Evolutionary conservation across 2,329 filamentous ascomycete species (phyloP), one percentile per base, ranked within the genome.

Genomic region (Diaporthe sp.): DNA sequence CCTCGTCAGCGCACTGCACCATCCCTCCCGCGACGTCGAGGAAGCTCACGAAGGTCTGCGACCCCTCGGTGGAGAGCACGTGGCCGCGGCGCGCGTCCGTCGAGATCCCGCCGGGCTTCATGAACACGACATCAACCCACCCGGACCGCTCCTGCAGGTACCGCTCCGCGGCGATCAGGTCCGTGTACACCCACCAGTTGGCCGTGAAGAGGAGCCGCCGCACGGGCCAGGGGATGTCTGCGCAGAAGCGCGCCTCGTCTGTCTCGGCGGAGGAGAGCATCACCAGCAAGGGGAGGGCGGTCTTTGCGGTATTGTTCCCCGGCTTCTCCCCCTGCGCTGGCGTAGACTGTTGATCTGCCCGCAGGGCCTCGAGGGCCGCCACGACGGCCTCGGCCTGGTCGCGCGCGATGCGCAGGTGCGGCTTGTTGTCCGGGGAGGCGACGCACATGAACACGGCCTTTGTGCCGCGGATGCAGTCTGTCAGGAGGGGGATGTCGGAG

Each of bases 311-410:
- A n/a, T n/a, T n/a, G n/a, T n/a, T n/a, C n/a, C n/a, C n/a, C n/a
- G n/a, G n/a, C n/a, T n/a, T n/a, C n/a, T n/a, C n/a, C n/a, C n/a
- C n/a, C n/a, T n/a, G n/a, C n/a, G n/a, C n/a, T n/a, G n/a, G n/a
- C n/a, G n/a, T n/a, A n/a, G n/a, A n/a, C n/a, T n/a, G n/a, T n/a
- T n/a, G n/a, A n/a, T n/a, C n/a, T n/a, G n/a, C 22, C 28, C 73
- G 55, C 13, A 74, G 62, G 13, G 4, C 28, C 25, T 37, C 61
- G 34, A 74, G 72, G 4, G 73, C 73, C 28, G 65, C 62, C 10
- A 74, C 62, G 31, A 53, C 73, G n/a, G 53, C 67, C 51, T 71
- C 62, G 62, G 73, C 62, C 65, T 71, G 73, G 62, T 74, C 62
- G 39, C 53, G 73, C 31, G 73, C 73, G 53, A 74, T 67, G 73